A percentile compares a stretch with the other conserved stretches of the same genome.
phyloP scores from a whole-genome alignment of 257 asterid genomes.

The Apocynum venetum region DNA sequence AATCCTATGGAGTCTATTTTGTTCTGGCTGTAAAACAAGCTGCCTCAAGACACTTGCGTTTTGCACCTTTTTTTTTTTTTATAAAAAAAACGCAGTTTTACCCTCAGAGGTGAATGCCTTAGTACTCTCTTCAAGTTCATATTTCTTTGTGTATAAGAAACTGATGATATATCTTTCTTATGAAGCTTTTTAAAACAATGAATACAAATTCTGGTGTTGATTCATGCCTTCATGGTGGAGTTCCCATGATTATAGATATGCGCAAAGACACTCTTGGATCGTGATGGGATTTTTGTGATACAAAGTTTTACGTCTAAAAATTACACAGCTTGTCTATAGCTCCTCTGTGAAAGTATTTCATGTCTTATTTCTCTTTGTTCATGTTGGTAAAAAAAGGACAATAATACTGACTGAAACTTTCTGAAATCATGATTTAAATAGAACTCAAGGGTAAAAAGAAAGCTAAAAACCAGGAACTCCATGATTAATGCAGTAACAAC shows the following conservation, averaged over 20 bases:
- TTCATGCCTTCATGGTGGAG: not conserved
- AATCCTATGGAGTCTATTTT: not conserved
- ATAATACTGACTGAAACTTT: too few species aligned
- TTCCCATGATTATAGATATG: not conserved
- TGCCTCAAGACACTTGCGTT: not conserved
- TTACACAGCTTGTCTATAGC: not conserved
- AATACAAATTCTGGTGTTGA: not conserved
- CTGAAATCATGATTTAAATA: too few species aligned
- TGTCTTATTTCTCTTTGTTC: not conserved
- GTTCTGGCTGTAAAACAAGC: not conserved
- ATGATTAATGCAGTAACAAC: too few species aligned
- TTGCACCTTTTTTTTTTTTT: not conserved
- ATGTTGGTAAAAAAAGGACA: too few species aligned
- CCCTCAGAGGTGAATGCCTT: not conserved
- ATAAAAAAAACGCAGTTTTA: too few species aligned
- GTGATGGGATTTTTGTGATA: not conserved
- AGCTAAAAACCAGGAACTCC: too few species aligned
- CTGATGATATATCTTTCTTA: not conserved
- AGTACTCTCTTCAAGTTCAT: not conserved
- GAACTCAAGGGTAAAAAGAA: too few species aligned
- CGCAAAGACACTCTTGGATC: not conserved
- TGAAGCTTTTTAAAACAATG: not conserved
- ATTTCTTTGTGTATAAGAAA: not conserved
- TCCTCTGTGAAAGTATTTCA: not conserved
- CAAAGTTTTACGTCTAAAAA: not conserved